phyloP scores from a whole-genome alignment of 2,329 filamentous ascomycete species.

The Teratosphaeria gauchensis region DNA sequence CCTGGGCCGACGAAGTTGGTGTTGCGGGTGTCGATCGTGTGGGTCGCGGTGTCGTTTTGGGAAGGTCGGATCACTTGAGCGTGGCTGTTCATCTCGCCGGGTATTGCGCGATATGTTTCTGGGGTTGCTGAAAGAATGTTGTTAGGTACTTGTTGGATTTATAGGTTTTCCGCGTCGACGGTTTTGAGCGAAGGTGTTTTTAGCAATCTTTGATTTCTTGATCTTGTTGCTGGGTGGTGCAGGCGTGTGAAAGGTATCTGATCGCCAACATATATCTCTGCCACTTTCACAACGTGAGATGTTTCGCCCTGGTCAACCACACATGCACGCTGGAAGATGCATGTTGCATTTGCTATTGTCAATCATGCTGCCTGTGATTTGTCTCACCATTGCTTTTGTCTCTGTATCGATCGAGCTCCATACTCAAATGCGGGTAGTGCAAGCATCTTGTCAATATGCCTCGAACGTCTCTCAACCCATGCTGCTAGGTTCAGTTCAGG shows the following conservation, averaged over 20 bases:
- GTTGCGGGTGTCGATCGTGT: neutral
- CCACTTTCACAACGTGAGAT: neutral
- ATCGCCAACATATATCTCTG: neutral
- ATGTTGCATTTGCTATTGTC: neutral
- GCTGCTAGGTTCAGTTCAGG: neutral
- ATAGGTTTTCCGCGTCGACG: no score
- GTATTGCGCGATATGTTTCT: neutral
- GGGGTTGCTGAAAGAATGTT: neutral
- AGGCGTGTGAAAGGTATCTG: neutral
- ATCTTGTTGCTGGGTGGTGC: neutral
- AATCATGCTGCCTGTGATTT: neutral
- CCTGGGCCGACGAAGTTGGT: neutral
- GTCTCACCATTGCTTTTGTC: neutral
- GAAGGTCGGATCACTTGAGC: neutral
- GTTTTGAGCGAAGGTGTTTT: no score
- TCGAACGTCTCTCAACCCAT: neutral
- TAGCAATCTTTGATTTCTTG: no score
- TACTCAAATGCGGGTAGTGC: neutral
- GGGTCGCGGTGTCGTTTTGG: neutral
- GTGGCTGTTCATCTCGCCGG: neutral
- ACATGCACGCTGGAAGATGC: neutral
- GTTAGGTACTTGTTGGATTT: neutral
- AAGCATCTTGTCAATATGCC: neutral
- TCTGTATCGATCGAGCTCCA: neutral
- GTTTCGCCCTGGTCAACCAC: neutral